phyloP scores from a whole-genome alignment of 2,329 filamentous ascomycete species.

The Elsinoe ampelina region DNA sequence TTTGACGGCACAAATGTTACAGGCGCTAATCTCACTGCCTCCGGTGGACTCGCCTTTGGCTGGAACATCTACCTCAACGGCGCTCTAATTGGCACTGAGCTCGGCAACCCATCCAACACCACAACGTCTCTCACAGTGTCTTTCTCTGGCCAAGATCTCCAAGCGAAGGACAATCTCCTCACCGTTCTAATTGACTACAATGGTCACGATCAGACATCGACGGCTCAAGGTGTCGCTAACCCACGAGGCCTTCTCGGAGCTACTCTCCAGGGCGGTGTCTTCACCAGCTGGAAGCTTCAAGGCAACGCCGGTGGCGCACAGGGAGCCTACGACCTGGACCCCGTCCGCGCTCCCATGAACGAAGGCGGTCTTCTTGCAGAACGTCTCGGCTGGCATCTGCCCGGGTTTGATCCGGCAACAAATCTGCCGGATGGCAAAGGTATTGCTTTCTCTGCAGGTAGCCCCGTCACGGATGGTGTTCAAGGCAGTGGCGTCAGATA shows the following conservation, averaged over 20 bases:
- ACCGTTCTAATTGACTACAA: slow-evolving; percentile 53
- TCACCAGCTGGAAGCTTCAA: slow-evolving; percentile 49
- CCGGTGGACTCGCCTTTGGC: slow-evolving; percentile 44
- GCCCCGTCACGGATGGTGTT: slow-evolving; percentile 29
- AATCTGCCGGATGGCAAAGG: slow-evolving; percentile 31
- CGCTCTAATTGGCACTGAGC: slow-evolving; percentile 45
- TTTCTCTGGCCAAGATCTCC: slow-evolving; percentile 40
- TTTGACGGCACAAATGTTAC: slow-evolving; percentile 31
- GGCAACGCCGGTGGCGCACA: slow-evolving; percentile 41
- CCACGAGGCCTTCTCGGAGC: slow-evolving; percentile 46
- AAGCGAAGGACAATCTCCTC: slow-evolving; percentile 37
- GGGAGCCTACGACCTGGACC: slow-evolving; percentile 44
- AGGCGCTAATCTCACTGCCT: slow-evolving; percentile 37
- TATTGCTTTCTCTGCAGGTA: slow-evolving; percentile 31
- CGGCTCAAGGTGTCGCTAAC: slow-evolving; percentile 38
- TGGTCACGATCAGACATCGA: slow-evolving; percentile 47
- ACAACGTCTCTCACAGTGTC: slow-evolving; percentile 37
- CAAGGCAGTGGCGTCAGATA: slow-evolving; percentile 44
- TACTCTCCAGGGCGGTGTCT: slow-evolving; percentile 40
- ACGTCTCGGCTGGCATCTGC: slow-evolving; percentile 50
- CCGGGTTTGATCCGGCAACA: slow-evolving; percentile 41
- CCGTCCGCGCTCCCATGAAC: slow-evolving; percentile 46
- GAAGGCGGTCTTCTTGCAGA: slow-evolving; percentile 52
- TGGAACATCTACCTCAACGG: slow-evolving; percentile 52
- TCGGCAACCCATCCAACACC: slow-evolving; percentile 39